These are phyloP conservation scores for Trypanosoma cruzi DNA, from an alignment of 208 protist species.

Conservation along the genomic window DNA sequence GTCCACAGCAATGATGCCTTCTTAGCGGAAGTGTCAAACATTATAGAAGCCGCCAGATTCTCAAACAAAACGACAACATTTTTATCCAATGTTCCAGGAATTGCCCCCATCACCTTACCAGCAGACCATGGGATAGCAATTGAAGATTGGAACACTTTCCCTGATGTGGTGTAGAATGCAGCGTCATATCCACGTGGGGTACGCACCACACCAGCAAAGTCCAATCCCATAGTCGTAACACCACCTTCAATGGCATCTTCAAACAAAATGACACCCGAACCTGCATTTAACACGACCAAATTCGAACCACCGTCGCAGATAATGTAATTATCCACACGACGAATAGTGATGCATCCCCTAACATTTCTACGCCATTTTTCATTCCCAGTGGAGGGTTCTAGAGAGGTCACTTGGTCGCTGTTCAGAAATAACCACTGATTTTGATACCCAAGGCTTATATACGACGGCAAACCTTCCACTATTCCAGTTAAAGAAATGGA, in stretches of 20 bases:
- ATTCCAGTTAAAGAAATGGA: neutral
- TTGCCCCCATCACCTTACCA: constrained; percentile 2
- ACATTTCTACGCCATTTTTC: constrained; percentile 9
- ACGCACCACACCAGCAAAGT: constrained; percentile 22
- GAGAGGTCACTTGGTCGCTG: neutral
- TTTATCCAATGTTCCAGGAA: constrained; percentile 12
- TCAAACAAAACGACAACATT: constrained; percentile 26
- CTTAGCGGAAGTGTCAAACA: neutral
- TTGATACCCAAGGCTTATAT: constrained; percentile 7
- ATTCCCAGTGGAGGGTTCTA: constrained; percentile 11
- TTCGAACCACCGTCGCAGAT: constrained; percentile 18
- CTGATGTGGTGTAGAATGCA: constrained; percentile 8
- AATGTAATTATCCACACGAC: constrained; percentile 1
- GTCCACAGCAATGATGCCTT: constrained; percentile 8
- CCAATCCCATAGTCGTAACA: constrained; percentile 1
- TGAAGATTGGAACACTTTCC: neutral
- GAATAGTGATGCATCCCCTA: constrained; percentile 6
- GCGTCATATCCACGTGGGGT: neutral
- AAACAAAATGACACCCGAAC: neutral
- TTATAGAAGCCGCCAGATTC: constrained; percentile 7
- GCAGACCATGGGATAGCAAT: constrained; percentile 1
- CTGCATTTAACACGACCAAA: constrained; percentile 6
- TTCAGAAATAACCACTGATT: constrained; percentile 16
- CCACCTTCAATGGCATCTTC: neutral
- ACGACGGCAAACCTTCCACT: constrained; percentile 7